Evolutionary conservation across 148 eudicot genomes (phyloP).

Genomic region (Simmondsia chinensis): DNA sequence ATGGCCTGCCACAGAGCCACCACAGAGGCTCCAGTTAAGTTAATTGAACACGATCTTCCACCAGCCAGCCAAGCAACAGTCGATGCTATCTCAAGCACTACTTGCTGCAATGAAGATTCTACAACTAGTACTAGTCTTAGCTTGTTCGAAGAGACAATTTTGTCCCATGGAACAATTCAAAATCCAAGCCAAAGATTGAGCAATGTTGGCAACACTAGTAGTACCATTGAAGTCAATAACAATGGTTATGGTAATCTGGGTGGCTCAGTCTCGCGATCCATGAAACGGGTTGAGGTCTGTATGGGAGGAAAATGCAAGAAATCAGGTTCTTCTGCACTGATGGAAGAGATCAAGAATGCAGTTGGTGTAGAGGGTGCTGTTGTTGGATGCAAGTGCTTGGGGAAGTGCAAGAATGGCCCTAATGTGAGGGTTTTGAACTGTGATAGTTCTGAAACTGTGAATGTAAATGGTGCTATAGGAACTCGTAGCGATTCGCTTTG

Average conservation of each 20-base stretch:
- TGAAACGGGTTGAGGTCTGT: constrained; percentile 68
- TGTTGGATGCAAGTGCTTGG: constrained; percentile 91
- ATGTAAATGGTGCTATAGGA: constrained; percentile 17
- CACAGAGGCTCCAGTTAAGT: constrained; percentile 6
- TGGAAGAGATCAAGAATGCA: constrained; percentile 50
- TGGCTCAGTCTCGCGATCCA: not conserved
- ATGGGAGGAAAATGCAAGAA: constrained; percentile 95
- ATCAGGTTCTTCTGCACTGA: constrained; percentile 43
- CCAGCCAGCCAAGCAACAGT: not conserved
- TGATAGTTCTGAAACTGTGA: not conserved
- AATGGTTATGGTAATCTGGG: too few species aligned
- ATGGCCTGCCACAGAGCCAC: constrained; percentile 26
- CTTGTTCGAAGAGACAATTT: too few species aligned
- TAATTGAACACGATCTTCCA: too few species aligned
- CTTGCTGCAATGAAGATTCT: too few species aligned
- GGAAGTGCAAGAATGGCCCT: constrained; percentile 73
- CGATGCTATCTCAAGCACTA: too few species aligned
- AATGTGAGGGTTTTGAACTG: constrained; percentile 42
- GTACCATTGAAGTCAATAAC: too few species aligned
- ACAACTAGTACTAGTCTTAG: too few species aligned
- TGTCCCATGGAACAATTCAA: too few species aligned
- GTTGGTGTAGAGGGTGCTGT: constrained; percentile 41
- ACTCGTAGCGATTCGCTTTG: constrained; percentile 34
- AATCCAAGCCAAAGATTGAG: not conserved
- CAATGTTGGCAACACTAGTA: not conserved